Percentiles rank a stretch among this genome's conserved stretches.
Evolutionary conservation across 352 stramenopile species (phyloP).

Genomic region (Globisporangium mamillatum): DNA sequence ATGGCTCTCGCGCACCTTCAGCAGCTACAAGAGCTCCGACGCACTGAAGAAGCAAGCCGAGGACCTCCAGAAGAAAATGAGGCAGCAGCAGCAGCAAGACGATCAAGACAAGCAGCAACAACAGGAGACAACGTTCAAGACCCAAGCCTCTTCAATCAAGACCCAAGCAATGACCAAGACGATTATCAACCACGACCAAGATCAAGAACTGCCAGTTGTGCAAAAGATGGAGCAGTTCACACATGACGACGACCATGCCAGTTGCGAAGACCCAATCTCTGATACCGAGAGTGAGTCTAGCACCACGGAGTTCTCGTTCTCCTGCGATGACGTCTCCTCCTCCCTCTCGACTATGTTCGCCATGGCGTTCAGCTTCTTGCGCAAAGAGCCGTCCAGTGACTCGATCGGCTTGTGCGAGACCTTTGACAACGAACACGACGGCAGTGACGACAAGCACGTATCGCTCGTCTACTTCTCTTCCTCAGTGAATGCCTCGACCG

Average conservation of each 20-base stretch:
- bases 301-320: neutral
- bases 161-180: neutral
- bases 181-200: neutral
- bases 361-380: conserved; percentile 4
- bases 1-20: conserved; percentile 3
- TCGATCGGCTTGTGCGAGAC: neutral
- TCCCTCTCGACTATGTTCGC: neutral
- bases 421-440: neutral
- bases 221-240: neutral
- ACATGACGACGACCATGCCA: neutral
- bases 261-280: neutral
- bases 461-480: neutral
- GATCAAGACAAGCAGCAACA: neutral
- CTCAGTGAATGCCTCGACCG: neutral
- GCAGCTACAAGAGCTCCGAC: neutral
- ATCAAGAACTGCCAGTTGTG: neutral
- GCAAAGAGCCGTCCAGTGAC: neutral
- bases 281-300: conserved; percentile 6
- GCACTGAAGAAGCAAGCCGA: neutral
- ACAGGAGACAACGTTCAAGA: neutral
- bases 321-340: too few species aligned
- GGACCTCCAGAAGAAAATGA: neutral
- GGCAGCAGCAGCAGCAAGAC: neutral
- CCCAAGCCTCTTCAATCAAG: neutral
- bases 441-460: neutral